Percentiles rank a stretch among this genome's conserved stretches.
phyloP scores from a whole-genome alignment of 176 grass and related monocot genomes.

The Canna indica region DNA sequence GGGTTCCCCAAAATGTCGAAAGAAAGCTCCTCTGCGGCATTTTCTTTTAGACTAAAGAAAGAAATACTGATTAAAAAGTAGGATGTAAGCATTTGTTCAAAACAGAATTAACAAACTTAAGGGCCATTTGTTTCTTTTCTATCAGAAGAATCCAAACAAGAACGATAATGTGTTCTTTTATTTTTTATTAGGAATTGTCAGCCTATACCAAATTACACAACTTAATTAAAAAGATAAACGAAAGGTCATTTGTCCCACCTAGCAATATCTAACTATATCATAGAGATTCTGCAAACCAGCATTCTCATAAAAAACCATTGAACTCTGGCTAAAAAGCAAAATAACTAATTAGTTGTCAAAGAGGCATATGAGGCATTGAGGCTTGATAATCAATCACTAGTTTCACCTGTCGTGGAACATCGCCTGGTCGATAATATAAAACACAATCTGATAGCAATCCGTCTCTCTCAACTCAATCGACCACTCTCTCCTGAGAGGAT shows the following conservation, averaged over 20 bases:
- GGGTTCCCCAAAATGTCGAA: slow-evolving; percentile 81
- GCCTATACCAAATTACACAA: not conserved
- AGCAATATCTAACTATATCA: slow-evolving; percentile 84
- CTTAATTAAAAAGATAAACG: not conserved
- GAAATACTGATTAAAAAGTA: slow-evolving; percentile 18
- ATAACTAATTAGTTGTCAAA: slow-evolving; percentile 5
- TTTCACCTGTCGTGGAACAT: slow-evolving; percentile 66
- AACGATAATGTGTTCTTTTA: not conserved
- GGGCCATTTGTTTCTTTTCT: not conserved
- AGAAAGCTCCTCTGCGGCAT: slow-evolving; percentile 67
- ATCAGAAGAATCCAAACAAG: not conserved
- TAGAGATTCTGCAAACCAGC: slow-evolving; percentile 92
- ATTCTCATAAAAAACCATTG: slow-evolving; percentile 96
- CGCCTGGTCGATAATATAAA: slow-evolving; percentile 72
- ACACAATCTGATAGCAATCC: slow-evolving; percentile 86
- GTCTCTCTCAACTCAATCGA: slow-evolving; percentile 73
- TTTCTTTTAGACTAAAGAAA: slow-evolving; percentile 57
- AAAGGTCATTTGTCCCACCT: slow-evolving; percentile 32
- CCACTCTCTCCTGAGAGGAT: slow-evolving; percentile 66
- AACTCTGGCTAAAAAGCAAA: slow-evolving; percentile 49
- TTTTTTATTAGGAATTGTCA: not conserved
- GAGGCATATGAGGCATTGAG: slow-evolving; percentile 12
- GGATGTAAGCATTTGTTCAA: not conserved
- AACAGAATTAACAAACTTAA: not conserved
- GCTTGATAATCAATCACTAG: slow-evolving; percentile 3